Evolutionary conservation across 768 basidiomycete genomes (phyloP).

Genomic region (Tephrocybe rancida): DNA sequence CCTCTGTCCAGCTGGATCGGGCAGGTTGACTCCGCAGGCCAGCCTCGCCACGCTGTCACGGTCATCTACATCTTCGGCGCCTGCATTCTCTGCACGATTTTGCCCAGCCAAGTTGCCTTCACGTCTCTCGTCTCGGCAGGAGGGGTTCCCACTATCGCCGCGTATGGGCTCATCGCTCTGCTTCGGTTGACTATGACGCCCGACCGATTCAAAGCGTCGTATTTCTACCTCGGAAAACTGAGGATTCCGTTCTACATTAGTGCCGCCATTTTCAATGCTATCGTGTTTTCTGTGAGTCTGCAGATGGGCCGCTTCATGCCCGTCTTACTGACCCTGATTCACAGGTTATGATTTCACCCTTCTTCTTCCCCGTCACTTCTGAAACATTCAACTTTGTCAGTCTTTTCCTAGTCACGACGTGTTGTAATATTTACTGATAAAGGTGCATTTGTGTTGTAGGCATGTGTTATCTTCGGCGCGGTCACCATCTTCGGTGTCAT

Average conservation of each 20-base stretch:
- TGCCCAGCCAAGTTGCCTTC: slow-evolving; percentile 91
- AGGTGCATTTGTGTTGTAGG: slow-evolving; percentile 40
- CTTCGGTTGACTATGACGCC: slow-evolving; percentile 81
- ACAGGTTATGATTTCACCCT: slow-evolving; percentile 84
- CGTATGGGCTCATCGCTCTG: slow-evolving; percentile 81
- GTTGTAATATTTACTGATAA: background rate
- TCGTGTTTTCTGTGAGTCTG: slow-evolving; percentile 71
- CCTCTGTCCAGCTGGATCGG: slow-evolving; percentile 86
- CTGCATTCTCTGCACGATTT: slow-evolving; percentile 77
- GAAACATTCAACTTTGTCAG: slow-evolving; percentile 85
- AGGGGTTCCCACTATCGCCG: slow-evolving; percentile 84
- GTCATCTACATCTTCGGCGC: slow-evolving; percentile 85
- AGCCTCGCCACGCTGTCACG: slow-evolving; percentile 85
- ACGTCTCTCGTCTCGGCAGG: slow-evolving; percentile 89
- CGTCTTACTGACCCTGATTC: slow-evolving; percentile 4
- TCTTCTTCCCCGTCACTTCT: slow-evolving; percentile 80
- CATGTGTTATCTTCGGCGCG: slow-evolving; percentile 75
- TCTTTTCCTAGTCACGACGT: slow-evolving; percentile 14
- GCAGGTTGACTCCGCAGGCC: slow-evolving; percentile 65
- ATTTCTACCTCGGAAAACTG: slow-evolving; percentile 71
- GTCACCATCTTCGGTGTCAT: slow-evolving; percentile 78
- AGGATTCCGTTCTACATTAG: slow-evolving; percentile 70
- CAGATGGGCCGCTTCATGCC: background rate
- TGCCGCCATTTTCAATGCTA: slow-evolving; percentile 69
- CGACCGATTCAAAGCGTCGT: slow-evolving; percentile 68